Evolutionary conservation across 768 basidiomycete species (phyloP).

Genomic region (Obba rivulosa): DNA sequence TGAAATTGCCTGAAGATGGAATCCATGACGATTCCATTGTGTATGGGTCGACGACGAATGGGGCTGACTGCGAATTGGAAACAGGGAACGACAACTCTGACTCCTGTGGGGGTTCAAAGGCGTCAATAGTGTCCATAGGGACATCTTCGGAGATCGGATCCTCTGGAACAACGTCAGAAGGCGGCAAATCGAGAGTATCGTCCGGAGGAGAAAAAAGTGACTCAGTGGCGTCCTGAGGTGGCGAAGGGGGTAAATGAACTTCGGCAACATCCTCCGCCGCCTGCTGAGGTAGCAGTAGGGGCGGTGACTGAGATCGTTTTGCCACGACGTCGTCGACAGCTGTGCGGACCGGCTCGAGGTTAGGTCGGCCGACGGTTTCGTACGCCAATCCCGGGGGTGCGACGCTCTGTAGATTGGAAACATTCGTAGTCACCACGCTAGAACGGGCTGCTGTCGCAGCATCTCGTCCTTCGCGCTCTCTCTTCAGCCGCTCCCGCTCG

Average conservation of each 20-base stretch:
- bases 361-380: no score
- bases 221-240: slow-evolving; percentile 2
- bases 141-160: background rate
- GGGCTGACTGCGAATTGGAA: no score
- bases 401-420: no score
- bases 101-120: background rate
- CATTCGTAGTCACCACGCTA: no score
- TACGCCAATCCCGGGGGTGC: no score
- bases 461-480: slow-evolving; percentile 49
- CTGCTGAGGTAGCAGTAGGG: no score
- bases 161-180: slow-evolving; percentile 5
- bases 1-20: slow-evolving; percentile 25
- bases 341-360: no score
- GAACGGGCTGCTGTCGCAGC: slow-evolving; percentile 1
- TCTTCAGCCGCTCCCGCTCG: slow-evolving; percentile 68
- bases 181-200: slow-evolving; percentile 6
- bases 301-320: no score
- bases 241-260: background rate
- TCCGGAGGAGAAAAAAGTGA: slow-evolving; percentile 17
- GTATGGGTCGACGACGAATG: slow-evolving; percentile 13
- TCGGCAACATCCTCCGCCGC: no score
- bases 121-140: background rate
- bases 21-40: slow-evolving; percentile 10
- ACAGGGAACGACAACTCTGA: no score
- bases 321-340: no score